Evolutionary conservation across 257 asterid genomes (phyloP).

Genomic region (Capsicum chinense): DNA sequence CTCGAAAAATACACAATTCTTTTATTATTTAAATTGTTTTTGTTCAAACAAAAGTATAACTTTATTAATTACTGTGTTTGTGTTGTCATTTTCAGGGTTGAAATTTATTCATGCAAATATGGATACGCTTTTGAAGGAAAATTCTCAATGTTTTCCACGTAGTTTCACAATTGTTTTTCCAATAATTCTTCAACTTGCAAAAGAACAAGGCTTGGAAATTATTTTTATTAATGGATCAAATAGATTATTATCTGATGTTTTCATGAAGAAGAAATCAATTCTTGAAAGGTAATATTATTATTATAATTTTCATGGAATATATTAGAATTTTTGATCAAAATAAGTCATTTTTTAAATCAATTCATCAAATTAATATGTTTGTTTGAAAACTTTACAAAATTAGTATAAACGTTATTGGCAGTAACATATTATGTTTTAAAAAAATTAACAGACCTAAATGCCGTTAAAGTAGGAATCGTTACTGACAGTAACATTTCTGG

Average conservation of each 20-base stretch:
- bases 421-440: too few relatives aligned
- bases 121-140: slow-evolving; percentile 37
- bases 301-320: neutral
- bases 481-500: too few relatives aligned
- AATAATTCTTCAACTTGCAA: slow-evolving; percentile 51
- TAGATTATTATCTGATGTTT: slow-evolving; percentile 30
- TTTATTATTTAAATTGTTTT: too few relatives aligned
- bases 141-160: slow-evolving; percentile 44
- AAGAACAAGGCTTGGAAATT: slow-evolving; percentile 37
- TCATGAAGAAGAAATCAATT: slow-evolving; percentile 41
- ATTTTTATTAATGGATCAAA: slow-evolving; percentile 32
- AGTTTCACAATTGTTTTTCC: slow-evolving; percentile 59
- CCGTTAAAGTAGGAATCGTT: too few relatives aligned
- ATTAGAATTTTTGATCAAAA: too few relatives aligned
- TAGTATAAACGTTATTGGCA: too few relatives aligned
- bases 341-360: too few relatives aligned
- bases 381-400: too few relatives aligned
- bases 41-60: too few relatives aligned
- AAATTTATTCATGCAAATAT: slow-evolving; percentile 41
- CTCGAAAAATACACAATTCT: neutral
- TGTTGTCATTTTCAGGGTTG: slow-evolving; percentile 40
- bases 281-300: slow-evolving; percentile 38
- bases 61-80: neutral
- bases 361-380: too few relatives aligned
- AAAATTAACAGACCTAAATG: too few relatives aligned